These are phyloP conservation scores for Ustilago hordei DNA, from an alignment of 1,284 basidiomycete genomes.

Conservation along the genomic window DNA sequence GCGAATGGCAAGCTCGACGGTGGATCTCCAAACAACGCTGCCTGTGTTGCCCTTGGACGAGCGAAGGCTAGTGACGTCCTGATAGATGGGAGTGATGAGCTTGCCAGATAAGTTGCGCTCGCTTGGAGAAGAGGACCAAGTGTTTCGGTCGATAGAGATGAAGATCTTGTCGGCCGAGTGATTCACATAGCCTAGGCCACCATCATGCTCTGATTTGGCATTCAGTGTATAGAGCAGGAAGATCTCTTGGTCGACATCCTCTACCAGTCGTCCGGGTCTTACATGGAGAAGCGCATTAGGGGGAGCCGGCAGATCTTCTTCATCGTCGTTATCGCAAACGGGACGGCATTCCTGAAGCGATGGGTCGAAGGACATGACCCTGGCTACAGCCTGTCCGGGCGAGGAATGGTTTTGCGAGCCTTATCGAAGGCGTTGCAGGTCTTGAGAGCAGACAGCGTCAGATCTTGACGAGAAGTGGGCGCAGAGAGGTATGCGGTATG, in stretches of 20 bases:
- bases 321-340: background rate
- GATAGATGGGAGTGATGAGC: slow-evolving; percentile 29
- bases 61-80: slow-evolving; percentile 58
- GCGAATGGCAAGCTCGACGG: slow-evolving; percentile 45
- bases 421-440: background rate
- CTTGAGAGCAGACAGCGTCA: no score
- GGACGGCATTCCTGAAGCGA: background rate
- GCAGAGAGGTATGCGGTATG: background rate
- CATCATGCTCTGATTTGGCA: slow-evolving; percentile 33
- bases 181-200: slow-evolving; percentile 55
- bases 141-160: slow-evolving; percentile 28
- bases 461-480: background rate
- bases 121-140: slow-evolving; percentile 14
- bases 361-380: background rate
- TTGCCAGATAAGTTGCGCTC: slow-evolving; percentile 36
- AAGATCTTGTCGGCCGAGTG: slow-evolving; percentile 41
- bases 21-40: slow-evolving; percentile 63
- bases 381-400: background rate
- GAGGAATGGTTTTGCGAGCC: no score
- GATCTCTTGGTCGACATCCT: slow-evolving; percentile 59
- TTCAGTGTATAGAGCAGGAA: slow-evolving; percentile 53
- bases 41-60: slow-evolving; percentile 61
- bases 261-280: slow-evolving; percentile 18
- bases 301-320: slow-evolving; percentile 14
- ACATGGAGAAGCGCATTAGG: slow-evolving; percentile 19